Base-by-base conservation (phyloP, 331 rosid species). In the Malus hybrid region DNA sequence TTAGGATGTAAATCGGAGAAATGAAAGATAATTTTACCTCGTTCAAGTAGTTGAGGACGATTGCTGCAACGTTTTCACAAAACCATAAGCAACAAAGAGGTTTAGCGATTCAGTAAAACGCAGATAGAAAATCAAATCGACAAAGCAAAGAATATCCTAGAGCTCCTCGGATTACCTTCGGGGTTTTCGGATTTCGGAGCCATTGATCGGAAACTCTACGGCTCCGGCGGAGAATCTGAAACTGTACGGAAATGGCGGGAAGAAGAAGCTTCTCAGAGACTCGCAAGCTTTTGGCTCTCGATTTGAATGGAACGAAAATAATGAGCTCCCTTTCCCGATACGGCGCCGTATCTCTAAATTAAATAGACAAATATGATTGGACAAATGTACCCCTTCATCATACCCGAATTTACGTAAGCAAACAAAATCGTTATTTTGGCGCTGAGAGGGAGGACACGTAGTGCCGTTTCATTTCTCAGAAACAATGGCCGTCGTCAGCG, bases 21-120 rank as follows among this genome's bases (percentile, higher is more conserved):
- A 42, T 55, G 4, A 15, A 6, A 55, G 66, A 72, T 69, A 33
- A 39, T 31, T 55, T 75, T 84, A 90, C 99, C 97, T 90, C 97
- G 36, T 90, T 92, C 59, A 95, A 89, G 90, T 77, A 95, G 76
- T 82, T 92, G 85, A 95, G 85, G 52, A 95, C 99, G 85, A 95
- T 92, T 6, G 92, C 99, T 92, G 93, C 80, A 54, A 85, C 46
- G 73, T 33, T 79, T 52, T 29, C 62, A 72, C 33, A 57, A 46
- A 63, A 18, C 28, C 20, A 73, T 6, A 73, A 46, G 33, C 11
- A 15, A 36, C 27, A 70, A 70, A 29, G 62, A 52, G 33, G 66
- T 70, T 60, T 34, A 76, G 16, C 33, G 15, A 52, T 20, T 27
- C 65, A 28, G 52, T 1, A 67, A 66, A 65, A 20, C 32, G 46